These are phyloP conservation scores for Daldinia childiae DNA, from an alignment of 495 filamentous ascomycete genomes.

Conservation along the genomic window DNA sequence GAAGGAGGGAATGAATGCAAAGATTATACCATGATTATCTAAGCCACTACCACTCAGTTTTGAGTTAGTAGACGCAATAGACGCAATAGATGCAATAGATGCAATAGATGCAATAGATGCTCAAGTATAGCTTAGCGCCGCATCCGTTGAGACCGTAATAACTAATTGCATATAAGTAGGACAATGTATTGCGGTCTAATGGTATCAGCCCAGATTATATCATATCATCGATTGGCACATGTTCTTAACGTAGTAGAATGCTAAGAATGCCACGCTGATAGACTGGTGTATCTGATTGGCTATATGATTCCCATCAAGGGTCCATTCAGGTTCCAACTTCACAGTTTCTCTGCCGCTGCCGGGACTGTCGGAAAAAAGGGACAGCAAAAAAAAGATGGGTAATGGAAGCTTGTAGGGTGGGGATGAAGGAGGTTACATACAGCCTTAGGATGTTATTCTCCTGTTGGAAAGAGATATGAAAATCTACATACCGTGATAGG, in stretches of 20 bases:
- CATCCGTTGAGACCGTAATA: constrained; percentile 17
- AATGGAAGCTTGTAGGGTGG: not conserved
- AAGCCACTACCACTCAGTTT: constrained; percentile 5
- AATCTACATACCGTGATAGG: constrained; percentile 25
- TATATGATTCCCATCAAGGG: constrained; percentile 1
- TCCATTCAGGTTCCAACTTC: constrained; percentile 28
- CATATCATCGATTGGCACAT: constrained; percentile 23
- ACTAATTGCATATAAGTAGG: not conserved
- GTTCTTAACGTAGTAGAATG: constrained; percentile 13
- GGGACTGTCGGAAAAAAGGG: constrained; percentile 27
- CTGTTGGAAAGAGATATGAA: not conserved
- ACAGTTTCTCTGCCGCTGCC: constrained; percentile 9
- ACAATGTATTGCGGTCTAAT: constrained; percentile 21
- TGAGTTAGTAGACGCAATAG: constrained; percentile 6
- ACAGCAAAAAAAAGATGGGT: constrained; percentile 3
- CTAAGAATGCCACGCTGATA: constrained; percentile 33
- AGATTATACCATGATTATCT: constrained; percentile 2
- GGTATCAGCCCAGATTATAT: constrained; percentile 9
- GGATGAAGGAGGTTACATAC: not conserved
- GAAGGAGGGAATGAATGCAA: constrained; percentile 1
- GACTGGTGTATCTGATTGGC: constrained; percentile 28
- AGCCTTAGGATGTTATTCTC: not conserved
- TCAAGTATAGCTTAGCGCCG: constrained; percentile 25
- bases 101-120: constrained; percentile 12
- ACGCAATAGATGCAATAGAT: constrained; percentile 9